Conservation (phyloP, 2,329 filamentous ascomycete genomes). For the Pezicula radicicola region DNA sequence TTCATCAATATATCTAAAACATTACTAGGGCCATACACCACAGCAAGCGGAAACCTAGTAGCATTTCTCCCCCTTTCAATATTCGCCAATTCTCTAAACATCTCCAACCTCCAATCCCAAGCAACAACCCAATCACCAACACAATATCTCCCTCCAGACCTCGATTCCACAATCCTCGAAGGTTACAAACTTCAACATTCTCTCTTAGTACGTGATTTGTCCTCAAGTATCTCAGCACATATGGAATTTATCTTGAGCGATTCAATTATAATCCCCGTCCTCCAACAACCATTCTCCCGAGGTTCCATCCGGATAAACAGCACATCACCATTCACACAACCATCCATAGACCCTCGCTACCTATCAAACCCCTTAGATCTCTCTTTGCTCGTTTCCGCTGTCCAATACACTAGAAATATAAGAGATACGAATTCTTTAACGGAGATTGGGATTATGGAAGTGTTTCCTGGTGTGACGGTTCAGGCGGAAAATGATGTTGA, state of each 20-base stretch:
- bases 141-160: constrained; percentile 4
- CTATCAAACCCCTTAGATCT: constrained; percentile 33
- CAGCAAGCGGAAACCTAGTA: constrained; percentile 6
- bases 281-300: constrained; percentile 10
- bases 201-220: neutral
- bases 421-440: constrained; percentile 20
- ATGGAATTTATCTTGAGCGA: constrained; percentile 10
- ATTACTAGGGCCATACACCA: constrained; percentile 8
- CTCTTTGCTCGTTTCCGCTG: constrained; percentile 27
- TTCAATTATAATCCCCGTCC: constrained; percentile 3
- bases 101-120: neutral
- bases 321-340: constrained; percentile 22
- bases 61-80: constrained; percentile 8
- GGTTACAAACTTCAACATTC: constrained; percentile 9
- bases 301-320: constrained; percentile 10
- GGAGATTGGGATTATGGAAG: constrained; percentile 26
- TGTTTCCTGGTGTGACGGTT: constrained; percentile 24
- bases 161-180: neutral
- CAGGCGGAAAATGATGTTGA: constrained; percentile 17
- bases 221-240: neutral
- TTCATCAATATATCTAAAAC: neutral
- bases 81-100: constrained; percentile 2
- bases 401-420: constrained; percentile 8
- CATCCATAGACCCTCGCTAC: constrained; percentile 30
- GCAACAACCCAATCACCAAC: constrained; percentile 4